Percentiles rank a stretch among this genome's conserved stretches.
These are phyloP conservation scores for Salix brachista DNA, from an alignment of 345 rosid genomes.

Conservation along the genomic window DNA sequence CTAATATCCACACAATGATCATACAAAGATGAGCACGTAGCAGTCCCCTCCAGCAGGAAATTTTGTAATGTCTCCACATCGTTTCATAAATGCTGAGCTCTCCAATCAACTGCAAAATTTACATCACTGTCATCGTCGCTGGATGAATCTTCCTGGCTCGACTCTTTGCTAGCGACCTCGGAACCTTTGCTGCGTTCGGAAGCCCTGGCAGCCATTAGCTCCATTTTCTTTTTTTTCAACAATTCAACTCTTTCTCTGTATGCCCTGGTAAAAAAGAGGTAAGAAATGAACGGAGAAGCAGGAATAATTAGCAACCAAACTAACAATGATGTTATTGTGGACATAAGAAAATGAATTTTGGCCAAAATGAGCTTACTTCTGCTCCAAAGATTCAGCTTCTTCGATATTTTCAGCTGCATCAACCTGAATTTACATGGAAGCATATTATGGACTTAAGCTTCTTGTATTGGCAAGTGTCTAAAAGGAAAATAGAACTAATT, in stretches of 20 bases:
- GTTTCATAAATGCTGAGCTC: slow-evolving; percentile 82
- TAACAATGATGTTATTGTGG: neutral
- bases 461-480: neutral
- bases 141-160: slow-evolving; percentile 44
- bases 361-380: slow-evolving; percentile 48
- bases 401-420: slow-evolving; percentile 96
- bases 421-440: slow-evolving; percentile 42
- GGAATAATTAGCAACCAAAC: neutral
- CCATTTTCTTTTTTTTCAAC: slow-evolving; percentile 63
- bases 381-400: slow-evolving; percentile 80
- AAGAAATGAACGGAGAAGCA: neutral
- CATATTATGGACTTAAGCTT: neutral
- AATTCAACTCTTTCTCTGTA: slow-evolving; percentile 62
- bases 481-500: neutral
- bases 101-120: slow-evolving; percentile 80
- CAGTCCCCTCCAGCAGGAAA: neutral
- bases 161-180: slow-evolving; percentile 29
- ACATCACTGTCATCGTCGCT: slow-evolving; percentile 65
- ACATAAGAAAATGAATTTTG: neutral
- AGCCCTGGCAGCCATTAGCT: slow-evolving; percentile 55
- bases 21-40: neutral
- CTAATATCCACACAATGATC: neutral
- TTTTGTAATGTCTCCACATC: neutral
- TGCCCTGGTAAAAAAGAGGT: slow-evolving; percentile 30
- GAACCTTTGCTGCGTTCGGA: slow-evolving; percentile 49